Conservation (phyloP, 352 stramenopile genomes). For the Phytopythium oedochilum region DNA sequence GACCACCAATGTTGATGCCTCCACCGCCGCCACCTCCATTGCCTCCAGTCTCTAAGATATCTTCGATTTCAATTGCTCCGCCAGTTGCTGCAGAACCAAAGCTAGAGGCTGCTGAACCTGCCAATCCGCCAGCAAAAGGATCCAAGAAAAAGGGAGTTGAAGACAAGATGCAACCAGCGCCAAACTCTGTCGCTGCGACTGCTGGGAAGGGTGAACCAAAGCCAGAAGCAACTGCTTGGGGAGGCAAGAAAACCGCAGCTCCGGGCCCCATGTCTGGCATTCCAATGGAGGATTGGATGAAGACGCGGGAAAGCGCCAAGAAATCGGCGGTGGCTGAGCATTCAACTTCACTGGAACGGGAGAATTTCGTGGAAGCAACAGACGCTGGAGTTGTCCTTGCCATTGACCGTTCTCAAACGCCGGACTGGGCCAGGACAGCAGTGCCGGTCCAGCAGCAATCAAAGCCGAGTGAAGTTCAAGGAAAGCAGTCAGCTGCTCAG, state of each 20-base stretch:
- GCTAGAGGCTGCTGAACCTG: background rate
- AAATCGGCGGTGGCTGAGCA: slow-evolving; percentile 25
- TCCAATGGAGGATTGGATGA: slow-evolving; percentile 73
- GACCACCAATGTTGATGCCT: slow-evolving; percentile 13
- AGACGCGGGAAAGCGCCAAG: slow-evolving; percentile 49
- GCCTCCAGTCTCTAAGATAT: slow-evolving; percentile 5
- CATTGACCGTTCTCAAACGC: slow-evolving; percentile 57
- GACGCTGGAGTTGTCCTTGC: slow-evolving; percentile 8
- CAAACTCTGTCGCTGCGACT: background rate
- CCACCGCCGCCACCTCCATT: slow-evolving; percentile 22
- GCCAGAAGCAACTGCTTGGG: slow-evolving; percentile 19
- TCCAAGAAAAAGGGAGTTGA: background rate
- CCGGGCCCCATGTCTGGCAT: slow-evolving; percentile 50
- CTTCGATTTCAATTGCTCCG: background rate
- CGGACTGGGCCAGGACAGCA: slow-evolving; percentile 48
- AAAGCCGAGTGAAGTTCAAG: background rate
- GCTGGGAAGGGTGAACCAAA: slow-evolving; percentile 3
- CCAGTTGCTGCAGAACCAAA: background rate
- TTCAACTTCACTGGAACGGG: background rate
- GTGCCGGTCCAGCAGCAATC: slow-evolving; percentile 1
- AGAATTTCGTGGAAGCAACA: background rate
- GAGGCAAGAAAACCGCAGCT: slow-evolving; percentile 33
- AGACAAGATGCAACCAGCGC: background rate
- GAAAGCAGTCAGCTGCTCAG: background rate
- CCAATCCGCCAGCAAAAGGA: background rate